Percentiles rank a stretch among this genome's conserved stretches.
phyloP scores from a whole-genome alignment of 2,329 filamentous ascomycete species.

The Chaetothyriales sp. region DNA sequence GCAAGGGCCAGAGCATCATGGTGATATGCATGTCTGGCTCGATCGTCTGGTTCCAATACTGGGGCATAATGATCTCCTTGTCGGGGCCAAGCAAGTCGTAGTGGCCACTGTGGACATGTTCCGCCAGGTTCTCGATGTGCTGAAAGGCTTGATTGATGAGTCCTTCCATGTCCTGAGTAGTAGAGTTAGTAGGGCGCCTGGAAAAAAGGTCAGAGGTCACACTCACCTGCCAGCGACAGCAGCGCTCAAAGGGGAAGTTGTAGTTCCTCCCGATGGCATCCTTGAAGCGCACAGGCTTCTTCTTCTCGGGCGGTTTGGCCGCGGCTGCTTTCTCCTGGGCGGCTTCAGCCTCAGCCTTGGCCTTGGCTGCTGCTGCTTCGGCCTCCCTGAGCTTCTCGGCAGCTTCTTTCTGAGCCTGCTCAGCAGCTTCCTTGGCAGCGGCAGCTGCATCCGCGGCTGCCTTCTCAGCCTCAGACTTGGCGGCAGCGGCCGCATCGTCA shows the following conservation, averaged over 20 bases:
- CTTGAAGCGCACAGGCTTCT: constrained; percentile 73
- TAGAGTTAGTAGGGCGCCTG: constrained; percentile 4
- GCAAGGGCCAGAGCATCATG: constrained; percentile 53
- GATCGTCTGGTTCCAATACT: constrained; percentile 67
- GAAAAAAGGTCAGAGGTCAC: neutral
- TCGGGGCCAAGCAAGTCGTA: constrained; percentile 69
- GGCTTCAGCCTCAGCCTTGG: constrained; percentile 18
- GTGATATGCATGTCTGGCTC: constrained; percentile 61
- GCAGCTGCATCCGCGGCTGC: constrained; percentile 23
- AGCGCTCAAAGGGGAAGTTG: constrained; percentile 76
- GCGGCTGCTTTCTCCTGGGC: constrained; percentile 21
- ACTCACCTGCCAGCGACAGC: constrained; percentile 67
- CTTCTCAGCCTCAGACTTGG: constrained; percentile 24
- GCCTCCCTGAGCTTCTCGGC: constrained; percentile 22
- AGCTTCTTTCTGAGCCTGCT: constrained; percentile 21
- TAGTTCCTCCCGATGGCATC: constrained; percentile 85
- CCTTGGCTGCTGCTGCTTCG: constrained; percentile 20
- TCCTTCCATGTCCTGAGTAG: constrained; percentile 61
- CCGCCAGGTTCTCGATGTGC: constrained; percentile 61
- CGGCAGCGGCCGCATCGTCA: constrained; percentile 25
- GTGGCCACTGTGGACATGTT: constrained; percentile 60
- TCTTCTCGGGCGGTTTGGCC: constrained; percentile 38
- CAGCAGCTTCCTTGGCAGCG: constrained; percentile 18
- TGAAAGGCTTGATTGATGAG: constrained; percentile 72
- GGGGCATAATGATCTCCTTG: constrained; percentile 66